Percentiles rank a stretch among this genome's conserved stretches.
These are phyloP conservation scores for Macrocybe gigantea DNA, from an alignment of 768 basidiomycete species.

Conservation along the genomic window DNA sequence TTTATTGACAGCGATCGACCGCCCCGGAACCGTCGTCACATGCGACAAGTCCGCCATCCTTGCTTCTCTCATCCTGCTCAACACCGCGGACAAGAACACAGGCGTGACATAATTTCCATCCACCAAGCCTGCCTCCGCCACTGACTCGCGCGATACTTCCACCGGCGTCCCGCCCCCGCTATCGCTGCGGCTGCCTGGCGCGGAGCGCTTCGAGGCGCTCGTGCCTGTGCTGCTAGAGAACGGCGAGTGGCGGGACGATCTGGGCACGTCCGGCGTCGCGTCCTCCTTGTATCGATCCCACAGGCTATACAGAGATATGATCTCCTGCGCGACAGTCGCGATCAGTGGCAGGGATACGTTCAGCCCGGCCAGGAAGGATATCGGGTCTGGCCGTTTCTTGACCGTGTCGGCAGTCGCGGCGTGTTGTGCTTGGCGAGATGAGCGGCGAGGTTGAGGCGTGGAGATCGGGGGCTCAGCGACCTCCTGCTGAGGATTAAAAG, in stretches of 20 bases:
- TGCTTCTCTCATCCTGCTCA: slow-evolving; percentile 64
- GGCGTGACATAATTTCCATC: slow-evolving; percentile 48
- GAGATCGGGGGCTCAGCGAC: slow-evolving; percentile 8
- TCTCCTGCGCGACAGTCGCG: slow-evolving; percentile 85
- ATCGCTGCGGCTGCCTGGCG: slow-evolving; percentile 13
- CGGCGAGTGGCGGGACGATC: slow-evolving; percentile 18
- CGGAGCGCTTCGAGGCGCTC: slow-evolving; percentile 22
- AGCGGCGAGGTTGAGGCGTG: slow-evolving; percentile 32
- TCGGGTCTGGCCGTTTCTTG: slow-evolving; percentile 47
- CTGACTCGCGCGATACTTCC: slow-evolving; percentile 14
- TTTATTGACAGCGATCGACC: slow-evolving; percentile 60
- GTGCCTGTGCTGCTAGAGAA: slow-evolving; percentile 13
- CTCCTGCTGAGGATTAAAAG: slow-evolving; percentile 14
- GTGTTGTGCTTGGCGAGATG: slow-evolving; percentile 39
- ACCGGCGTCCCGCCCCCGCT: slow-evolving; percentile 24
- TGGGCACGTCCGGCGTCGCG: slow-evolving; percentile 28
- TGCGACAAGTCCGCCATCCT: slow-evolving; percentile 52
- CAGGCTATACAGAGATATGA: slow-evolving; percentile 81
- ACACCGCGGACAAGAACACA: slow-evolving; percentile 43
- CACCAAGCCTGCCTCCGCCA: slow-evolving; percentile 9
- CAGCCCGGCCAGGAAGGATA: slow-evolving; percentile 79
- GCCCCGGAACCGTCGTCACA: slow-evolving; percentile 29
- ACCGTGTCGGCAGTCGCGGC: slow-evolving; percentile 20
- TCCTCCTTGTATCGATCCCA: slow-evolving; percentile 85
- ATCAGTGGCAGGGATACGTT: slow-evolving; percentile 81